Conservation (phyloP, 1,284 basidiomycete species). For the Lignosus rhinocerotis region DNA sequence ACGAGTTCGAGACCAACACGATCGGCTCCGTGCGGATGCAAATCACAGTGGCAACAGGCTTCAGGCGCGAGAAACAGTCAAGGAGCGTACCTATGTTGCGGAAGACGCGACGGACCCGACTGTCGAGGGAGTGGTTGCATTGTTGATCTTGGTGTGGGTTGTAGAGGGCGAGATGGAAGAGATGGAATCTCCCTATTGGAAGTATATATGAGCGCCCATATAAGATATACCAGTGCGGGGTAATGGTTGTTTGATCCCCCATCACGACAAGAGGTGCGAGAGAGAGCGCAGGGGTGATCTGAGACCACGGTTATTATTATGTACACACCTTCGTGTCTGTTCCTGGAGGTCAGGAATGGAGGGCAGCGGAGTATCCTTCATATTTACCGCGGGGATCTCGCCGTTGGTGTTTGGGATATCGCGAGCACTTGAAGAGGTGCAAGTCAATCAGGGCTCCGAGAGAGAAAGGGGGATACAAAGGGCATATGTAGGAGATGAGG, state of each 20-base stretch:
- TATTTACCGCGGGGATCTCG: background rate
- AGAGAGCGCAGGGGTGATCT: background rate
- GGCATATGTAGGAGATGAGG: background rate
- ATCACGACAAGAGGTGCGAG: background rate
- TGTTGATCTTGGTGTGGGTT: background rate
- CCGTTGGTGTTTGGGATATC: background rate
- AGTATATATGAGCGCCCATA: background rate
- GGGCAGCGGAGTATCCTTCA: constrained; percentile 18
- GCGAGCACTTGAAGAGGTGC: background rate
- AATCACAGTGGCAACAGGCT: background rate
- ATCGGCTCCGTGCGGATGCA: constrained; percentile 1
- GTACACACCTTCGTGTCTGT: constrained; percentile 1
- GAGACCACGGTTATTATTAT: background rate
- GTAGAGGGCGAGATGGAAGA: background rate
- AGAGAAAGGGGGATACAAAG: background rate
- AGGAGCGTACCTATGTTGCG: constrained; percentile 1
- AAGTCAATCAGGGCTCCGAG: background rate
- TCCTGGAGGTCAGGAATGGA: constrained; percentile 5
- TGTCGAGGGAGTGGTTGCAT: background rate
- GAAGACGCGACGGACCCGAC: background rate
- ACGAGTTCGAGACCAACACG: background rate
- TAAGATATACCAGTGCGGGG: background rate
- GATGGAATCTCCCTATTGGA: background rate
- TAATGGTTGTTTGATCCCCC: background rate
- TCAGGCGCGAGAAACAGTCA: background rate